Evolutionary conservation across 2,329 filamentous ascomycete species (phyloP).

Genomic region (Apiospora arundinis): DNA sequence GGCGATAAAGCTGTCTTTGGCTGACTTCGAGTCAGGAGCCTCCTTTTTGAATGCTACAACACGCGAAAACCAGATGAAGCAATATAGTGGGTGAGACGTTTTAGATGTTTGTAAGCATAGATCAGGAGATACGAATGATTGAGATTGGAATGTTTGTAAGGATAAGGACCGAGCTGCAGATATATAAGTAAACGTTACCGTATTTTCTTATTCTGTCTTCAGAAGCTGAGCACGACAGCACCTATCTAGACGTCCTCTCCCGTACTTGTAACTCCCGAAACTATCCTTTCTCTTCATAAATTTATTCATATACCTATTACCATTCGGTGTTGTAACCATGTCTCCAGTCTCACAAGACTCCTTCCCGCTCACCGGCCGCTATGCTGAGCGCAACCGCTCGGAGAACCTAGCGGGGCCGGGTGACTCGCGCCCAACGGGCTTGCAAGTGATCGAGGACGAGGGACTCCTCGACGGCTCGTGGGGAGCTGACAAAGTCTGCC

Average conservation of each 20-base stretch:
- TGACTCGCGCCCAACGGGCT: constrained; percentile 46
- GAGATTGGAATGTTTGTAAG: background rate
- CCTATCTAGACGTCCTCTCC: background rate
- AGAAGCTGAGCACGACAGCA: background rate
- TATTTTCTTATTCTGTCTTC: background rate
- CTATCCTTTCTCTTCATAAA: background rate
- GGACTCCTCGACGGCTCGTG: constrained; percentile 33
- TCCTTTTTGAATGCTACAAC: background rate
- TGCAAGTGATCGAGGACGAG: constrained; percentile 45
- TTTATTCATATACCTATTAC: background rate
- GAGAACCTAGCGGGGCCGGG: constrained; percentile 39
- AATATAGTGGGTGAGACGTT: background rate
- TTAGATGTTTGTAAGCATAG: too few species aligned
- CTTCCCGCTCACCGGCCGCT: constrained; percentile 32
- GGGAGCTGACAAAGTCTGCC: constrained; percentile 41
- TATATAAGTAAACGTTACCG: background rate
- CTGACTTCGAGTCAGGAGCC: background rate
- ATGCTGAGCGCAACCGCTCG: constrained; percentile 32
- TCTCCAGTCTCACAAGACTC: background rate
- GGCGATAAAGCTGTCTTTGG: background rate
- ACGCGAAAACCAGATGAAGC: background rate
- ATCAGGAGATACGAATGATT: background rate
- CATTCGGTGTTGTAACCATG: background rate
- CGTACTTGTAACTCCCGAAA: too few species aligned
- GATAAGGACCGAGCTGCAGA: background rate